phyloP scores from a whole-genome alignment of 768 basidiomycete species.

The Pisolithus microcarpus region DNA sequence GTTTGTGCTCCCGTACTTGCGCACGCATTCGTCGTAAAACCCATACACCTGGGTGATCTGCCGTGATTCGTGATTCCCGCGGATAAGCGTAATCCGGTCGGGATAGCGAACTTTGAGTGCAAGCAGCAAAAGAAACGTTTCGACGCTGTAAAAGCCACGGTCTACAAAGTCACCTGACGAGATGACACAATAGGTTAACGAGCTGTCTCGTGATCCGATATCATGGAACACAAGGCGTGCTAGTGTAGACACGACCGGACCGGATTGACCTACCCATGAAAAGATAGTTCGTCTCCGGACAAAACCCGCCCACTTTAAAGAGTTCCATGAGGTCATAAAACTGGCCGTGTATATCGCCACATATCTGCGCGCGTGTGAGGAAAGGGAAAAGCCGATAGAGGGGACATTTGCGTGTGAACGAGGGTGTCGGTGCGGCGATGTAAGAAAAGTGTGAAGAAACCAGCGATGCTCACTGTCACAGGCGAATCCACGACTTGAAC shows the following conservation, averaged over 20 bases:
- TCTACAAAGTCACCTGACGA: conserved; percentile 91
- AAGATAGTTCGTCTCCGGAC: conserved; percentile 90
- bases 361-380: conserved; percentile 49
- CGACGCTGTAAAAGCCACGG: conserved; percentile 94
- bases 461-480: conserved; percentile 63
- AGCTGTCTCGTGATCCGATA: background rate
- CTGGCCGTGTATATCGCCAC: conserved; percentile 96
- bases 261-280: conserved; percentile 72
- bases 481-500: conserved; percentile 95
- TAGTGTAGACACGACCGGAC: conserved; percentile 2
- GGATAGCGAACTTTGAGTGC: conserved; percentile 97
- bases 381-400: background rate
- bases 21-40: conserved; percentile 93
- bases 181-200: background rate
- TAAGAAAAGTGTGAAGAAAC: background rate
- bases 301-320: conserved; percentile 87
- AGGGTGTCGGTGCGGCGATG: background rate
- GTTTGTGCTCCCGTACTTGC: conserved; percentile 89
- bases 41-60: conserved; percentile 97
- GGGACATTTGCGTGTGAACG: background rate
- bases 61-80: conserved; percentile 95
- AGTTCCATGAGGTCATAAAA: conserved; percentile 96
- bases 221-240: conserved; percentile 8
- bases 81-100: conserved; percentile 92
- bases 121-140: conserved; percentile 90